Conservation (phyloP, 2,329 filamentous ascomycete species). For the Cryphonectria carpinicola region DNA sequence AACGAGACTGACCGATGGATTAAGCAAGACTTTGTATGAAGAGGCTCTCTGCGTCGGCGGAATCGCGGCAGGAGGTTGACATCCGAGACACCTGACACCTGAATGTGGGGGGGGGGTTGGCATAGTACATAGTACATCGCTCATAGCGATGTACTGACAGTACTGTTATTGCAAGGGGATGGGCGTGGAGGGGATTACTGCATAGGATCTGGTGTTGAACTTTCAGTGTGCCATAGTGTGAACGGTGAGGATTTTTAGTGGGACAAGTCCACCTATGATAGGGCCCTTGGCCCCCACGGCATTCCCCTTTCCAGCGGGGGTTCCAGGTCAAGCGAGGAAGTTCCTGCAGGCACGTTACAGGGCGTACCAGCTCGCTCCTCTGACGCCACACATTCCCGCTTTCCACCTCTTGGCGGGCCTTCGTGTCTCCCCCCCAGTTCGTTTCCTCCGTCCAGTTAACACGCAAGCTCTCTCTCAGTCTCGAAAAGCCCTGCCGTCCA, state of each 20-base stretch:
- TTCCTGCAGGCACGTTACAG: background rate
- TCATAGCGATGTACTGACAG: background rate
- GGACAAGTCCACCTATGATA: background rate
- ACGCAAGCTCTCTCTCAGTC: background rate
- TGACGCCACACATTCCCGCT: background rate
- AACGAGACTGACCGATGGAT: background rate
- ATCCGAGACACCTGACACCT: conserved; percentile 18
- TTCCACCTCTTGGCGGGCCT: background rate
- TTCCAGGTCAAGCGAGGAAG: background rate
- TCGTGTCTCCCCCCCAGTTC: background rate
- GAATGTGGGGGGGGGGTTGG: background rate
- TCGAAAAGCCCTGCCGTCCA: background rate
- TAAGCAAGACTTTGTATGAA: background rate
- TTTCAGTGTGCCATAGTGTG: background rate
- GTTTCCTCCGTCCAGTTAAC: background rate
- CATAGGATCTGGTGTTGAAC: background rate
- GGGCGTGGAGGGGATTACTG: no score
- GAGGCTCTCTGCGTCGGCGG: conserved; percentile 14
- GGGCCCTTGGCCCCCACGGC: background rate
- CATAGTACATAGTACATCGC: background rate
- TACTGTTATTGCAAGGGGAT: background rate
- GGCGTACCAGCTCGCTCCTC: background rate
- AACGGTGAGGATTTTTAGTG: background rate
- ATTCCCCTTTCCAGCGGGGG: background rate
- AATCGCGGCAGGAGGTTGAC: conserved; percentile 7